Base-by-base conservation (phyloP, 371 early-diverging fungal species). In the Mucor plumbeus region DNA sequence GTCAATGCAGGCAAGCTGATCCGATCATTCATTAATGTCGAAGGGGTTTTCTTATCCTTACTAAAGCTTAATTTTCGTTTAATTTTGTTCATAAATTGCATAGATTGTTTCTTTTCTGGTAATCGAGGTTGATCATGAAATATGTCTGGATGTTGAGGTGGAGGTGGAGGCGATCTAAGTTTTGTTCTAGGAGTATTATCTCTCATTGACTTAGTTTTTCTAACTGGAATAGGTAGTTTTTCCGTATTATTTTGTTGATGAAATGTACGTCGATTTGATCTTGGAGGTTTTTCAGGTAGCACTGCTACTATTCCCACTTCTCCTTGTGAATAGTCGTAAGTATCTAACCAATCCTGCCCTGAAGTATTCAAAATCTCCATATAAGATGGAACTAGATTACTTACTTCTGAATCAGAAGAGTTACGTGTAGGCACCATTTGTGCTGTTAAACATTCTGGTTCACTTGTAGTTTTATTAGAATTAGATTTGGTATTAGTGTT, bases 261-360 rank as follows among this genome's bases (percentile, higher is more conserved):
- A 33, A 59, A 53, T 5, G 59, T 59, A 50, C 65, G 59, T 15
- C 65, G 10, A n/a, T 53, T 43, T 31, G 48, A 19, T 43, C 10
- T 55, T 38, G 9, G 11, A 26, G 5, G 35, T 1, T 44, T 44
- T 15, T 17, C 21, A 26, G 26, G 26, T 26, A 26, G 26, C 3
- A 26, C 26, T 26, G 26, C 26, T 26, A 26, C 26, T 26, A 3
- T 3, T 26, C 26, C 26, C 26, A 26, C 26, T 26, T 26, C 48
- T 15, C 34, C 26, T 43, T 43, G 26, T 58, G 17, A 47, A 55
- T 19, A 55, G 15, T 68, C 62, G 13, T 68, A 63, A 13, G 53
- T 21, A n/a, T 64, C 69, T n/a, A 64, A 14, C 69, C 69, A 69
- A 15, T 64, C 61, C 31, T 64, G 64, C 9, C 44, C 59, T 21